Evolutionary conservation across 1,284 basidiomycete species (phyloP).

Genomic region (Cryptococcus deneoformans): DNA sequence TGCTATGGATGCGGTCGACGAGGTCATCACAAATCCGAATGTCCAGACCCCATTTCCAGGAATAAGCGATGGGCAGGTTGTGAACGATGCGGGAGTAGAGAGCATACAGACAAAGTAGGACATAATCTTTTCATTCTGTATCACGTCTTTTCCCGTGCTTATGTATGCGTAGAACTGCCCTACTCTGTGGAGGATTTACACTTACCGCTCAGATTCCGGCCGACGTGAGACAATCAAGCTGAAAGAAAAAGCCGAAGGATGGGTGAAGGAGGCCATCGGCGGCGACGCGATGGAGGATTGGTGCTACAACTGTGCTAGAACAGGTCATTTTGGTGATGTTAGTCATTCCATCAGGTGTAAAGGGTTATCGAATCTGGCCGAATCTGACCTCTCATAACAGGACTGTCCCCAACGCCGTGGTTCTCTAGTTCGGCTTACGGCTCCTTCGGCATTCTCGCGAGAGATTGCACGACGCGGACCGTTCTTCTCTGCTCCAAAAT

Average conservation of each 20-base stretch:
- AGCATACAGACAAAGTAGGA: conserved; percentile 56
- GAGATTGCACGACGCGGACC: conserved; percentile 69
- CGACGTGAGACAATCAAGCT: conserved; percentile 54
- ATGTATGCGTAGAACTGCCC: conserved; percentile 70
- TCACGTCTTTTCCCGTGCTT: not conserved
- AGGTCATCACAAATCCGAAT: conserved; percentile 78
- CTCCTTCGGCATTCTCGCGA: conserved; percentile 71
- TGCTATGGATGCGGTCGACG: conserved; percentile 84
- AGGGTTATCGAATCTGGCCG: not conserved
- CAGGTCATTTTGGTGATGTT: conserved; percentile 83
- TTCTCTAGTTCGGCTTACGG: conserved; percentile 55
- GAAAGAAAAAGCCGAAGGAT: conserved; percentile 23
- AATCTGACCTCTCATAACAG: conserved; percentile 47
- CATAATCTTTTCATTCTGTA: not conserved
- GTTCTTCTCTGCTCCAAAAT: conserved; percentile 49
- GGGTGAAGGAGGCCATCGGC: conserved; percentile 40
- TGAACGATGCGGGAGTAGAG: conserved; percentile 67
- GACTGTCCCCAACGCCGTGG: conserved; percentile 64
- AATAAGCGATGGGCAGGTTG: conserved; percentile 55
- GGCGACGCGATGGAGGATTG: conserved; percentile 46
- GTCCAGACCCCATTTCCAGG: conserved; percentile 61
- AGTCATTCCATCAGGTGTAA: conserved; percentile 36
- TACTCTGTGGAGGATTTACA: conserved; percentile 81
- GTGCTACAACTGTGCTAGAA: conserved; percentile 81
- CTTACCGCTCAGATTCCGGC: conserved; percentile 63